phyloP scores from a whole-genome alignment of 2,329 filamentous ascomycete genomes.

The Diaporthe batatas region DNA sequence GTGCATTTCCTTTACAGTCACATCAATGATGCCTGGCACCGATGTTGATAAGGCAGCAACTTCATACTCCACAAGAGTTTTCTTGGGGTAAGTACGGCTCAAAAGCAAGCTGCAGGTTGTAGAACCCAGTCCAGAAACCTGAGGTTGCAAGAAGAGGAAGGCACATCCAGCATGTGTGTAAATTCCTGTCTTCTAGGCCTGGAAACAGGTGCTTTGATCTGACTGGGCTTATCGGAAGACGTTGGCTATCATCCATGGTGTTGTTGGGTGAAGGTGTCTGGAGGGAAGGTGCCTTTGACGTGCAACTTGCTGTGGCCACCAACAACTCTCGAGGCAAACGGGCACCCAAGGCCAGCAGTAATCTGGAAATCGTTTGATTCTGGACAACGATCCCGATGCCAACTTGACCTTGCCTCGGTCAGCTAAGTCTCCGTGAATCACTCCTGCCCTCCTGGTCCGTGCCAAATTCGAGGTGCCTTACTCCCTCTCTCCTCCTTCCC shows the following conservation, averaged over 20 bases:
- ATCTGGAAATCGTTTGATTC: too few relatives aligned
- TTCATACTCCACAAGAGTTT: background rate
- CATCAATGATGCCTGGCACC: background rate
- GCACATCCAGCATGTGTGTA: background rate
- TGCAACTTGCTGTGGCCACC: background rate
- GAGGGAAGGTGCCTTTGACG: background rate
- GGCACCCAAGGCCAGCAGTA: background rate
- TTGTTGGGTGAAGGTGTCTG: background rate
- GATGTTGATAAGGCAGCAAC: background rate
- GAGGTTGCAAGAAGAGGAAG: too few relatives aligned
- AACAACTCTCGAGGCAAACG: background rate
- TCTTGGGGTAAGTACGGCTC: too few relatives aligned
- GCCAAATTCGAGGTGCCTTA: background rate
- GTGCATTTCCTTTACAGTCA: background rate
- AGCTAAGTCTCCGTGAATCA: background rate
- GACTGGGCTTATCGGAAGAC: background rate
- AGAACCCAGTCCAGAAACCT: background rate
- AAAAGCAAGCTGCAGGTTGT: background rate
- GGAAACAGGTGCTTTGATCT: background rate
- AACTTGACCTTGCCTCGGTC: background rate
- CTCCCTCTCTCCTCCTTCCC: background rate
- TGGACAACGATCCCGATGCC: background rate
- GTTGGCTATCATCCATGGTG: background rate
- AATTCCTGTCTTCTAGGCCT: background rate
- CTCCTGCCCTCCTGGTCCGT: background rate